Conservation (phyloP, 176 grass and related monocot species). For the Bolboschoenus planiculmis region DNA sequence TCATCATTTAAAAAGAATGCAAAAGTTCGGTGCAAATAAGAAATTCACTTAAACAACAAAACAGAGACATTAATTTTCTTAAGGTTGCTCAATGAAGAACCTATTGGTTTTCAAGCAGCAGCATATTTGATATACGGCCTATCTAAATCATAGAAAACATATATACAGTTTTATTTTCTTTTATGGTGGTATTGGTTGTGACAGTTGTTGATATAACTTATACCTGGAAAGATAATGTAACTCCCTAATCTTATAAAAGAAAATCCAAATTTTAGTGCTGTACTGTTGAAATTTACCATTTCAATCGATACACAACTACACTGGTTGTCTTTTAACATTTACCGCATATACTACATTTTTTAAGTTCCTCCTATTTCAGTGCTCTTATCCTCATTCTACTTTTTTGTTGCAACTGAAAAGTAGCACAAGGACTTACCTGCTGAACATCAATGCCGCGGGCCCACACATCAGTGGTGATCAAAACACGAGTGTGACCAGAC, state of each 20-base stretch:
- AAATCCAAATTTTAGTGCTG: not conserved
- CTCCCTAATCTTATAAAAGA: not conserved
- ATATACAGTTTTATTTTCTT: not conserved
- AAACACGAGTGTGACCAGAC: conserved; percentile 58
- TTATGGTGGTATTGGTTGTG: not conserved
- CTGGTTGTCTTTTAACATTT: not conserved
- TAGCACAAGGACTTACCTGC: conserved; percentile 41
- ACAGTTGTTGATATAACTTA: not conserved
- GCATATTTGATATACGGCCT: not conserved
- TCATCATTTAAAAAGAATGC: no score
- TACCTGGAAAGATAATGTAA: not conserved
- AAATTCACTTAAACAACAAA: not conserved
- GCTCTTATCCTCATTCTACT: not conserved
- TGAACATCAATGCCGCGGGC: conserved; percentile 86
- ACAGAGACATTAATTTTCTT: not conserved
- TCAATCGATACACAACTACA: not conserved
- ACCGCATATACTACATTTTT: not conserved
- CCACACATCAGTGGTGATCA: conserved; percentile 95
- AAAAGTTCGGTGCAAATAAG: not conserved
- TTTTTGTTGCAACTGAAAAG: not conserved
- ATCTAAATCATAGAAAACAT: not conserved
- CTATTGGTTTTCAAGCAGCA: not conserved
- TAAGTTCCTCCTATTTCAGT: not conserved
- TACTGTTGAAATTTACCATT: not conserved
- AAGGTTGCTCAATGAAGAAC: not conserved